Base-by-base conservation (phyloP, 2,329 filamentous ascomycete genomes). In the Fusarium sambucinum region DNA sequence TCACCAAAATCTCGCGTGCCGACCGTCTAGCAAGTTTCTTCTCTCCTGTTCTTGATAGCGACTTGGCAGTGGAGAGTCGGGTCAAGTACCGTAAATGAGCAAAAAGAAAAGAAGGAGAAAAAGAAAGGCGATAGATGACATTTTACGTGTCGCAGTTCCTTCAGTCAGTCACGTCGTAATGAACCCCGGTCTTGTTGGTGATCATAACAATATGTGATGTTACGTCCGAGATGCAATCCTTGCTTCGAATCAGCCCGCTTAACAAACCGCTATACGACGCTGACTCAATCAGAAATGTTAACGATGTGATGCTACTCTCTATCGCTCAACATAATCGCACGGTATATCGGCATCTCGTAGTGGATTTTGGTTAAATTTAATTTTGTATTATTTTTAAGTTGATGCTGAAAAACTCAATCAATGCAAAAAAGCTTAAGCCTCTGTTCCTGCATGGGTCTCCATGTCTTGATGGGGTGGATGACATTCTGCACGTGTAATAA, bases 401-500 rank as follows among this genome's bases (percentile, higher is more conserved):
- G 38, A 25, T 59, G 19, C n/a, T 55, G 37, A 48, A 7, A 38
- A 21, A 23, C 21, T 17, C 19, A 37, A 27, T 37, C 23, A 32
- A 37, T n/a, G 25, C 23, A n/a, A n/a, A 30, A 30, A 44, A 21
- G 52, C 45, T 56, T 51, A 23, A 33, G 33, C n/a, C n/a, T 29
- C 27, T 64, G 59, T 59, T 64, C 61, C 59, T 64, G 61, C 61
- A 48, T 60, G 25, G 52, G 37, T 42, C 52, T 25, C 46, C 60
- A 27, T 35, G 6, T 61, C 30, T 25, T 17, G 56, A 37, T 56
- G n/a, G 50, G 19, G 12, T 42, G 30, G 13, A 25, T 50, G 14
- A n/a, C 25, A 27, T 25, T 32, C 16, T 37, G 27, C 48, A 48
- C 27, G 17, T 33, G 44, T 29, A 25, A 25, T 29, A 25, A 25